Evolutionary conservation across 1,139 yeast species (phyloP), one percentile per base, ranked within the genome.

Genomic region (Saccharomyces hybrid): DNA sequence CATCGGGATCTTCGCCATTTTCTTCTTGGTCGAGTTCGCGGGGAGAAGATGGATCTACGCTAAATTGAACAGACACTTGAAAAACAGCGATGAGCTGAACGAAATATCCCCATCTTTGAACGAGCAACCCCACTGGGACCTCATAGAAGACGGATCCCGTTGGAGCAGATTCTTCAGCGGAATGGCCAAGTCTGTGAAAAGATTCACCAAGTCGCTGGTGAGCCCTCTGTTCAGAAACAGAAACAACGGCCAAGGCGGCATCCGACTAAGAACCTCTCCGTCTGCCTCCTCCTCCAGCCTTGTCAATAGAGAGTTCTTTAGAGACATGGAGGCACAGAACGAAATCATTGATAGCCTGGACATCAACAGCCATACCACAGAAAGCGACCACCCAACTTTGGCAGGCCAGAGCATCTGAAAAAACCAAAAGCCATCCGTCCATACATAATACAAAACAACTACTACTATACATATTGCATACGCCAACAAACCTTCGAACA

Each of bases 21-120:
- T 76, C 42, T 59, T 71, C 48, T 52, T 68, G 41, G 77, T 75
- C 5, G 73, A 68, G 54, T 58, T 59, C 32, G 64, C 51, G 66
- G 62, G 55, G 65, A 77, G 71, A 49, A 58, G 68, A 27, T 59
- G 64, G 61, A 56, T 67, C 48, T 57, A 58, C 13, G 44, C 44
- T 38, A 38, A 38, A 38, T 11, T 38, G 13, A 38, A 38, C 11
- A 38, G n/a, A 20, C 44, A 38, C 44, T 9, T 38, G 44, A 38
- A 38, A 20, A 38, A 38, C 13, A 16, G 13, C 11, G 25, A 16
- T 6, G 25, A 38, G 23, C 11, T 38, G 13, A 16, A 20, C 11
- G 44, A 38, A 11, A 8, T 38, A 38, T 38, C 44, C 3, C 44
- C 44, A 3, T 16, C 44, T 16, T 38, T 38, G 13, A 4, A 38